These are phyloP conservation scores for Fusarium lateritium DNA, from an alignment of 2,329 filamentous ascomycete species.

Conservation along the genomic window DNA sequence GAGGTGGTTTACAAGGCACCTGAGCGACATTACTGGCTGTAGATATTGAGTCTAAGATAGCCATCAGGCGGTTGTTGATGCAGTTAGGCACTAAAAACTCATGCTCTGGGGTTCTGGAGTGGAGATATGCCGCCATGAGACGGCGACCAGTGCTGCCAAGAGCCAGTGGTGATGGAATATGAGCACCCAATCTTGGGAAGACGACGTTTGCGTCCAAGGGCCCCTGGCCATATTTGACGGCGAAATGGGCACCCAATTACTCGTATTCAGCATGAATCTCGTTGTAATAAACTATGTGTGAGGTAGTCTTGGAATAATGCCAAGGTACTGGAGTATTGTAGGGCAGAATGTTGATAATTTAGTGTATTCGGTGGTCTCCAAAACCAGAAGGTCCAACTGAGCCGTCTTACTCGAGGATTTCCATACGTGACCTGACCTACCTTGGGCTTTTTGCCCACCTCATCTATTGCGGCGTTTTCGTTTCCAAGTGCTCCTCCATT, in stretches of 20 bases:
- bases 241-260: conserved; percentile 11
- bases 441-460: conserved; percentile 7
- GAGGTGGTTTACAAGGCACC: conserved; percentile 28
- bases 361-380: conserved; percentile 6
- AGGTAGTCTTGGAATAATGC: background rate
- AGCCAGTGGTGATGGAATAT: conserved; percentile 23
- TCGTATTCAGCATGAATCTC: conserved; percentile 2
- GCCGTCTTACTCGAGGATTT: conserved; percentile 2
- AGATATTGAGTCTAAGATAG: conserved; percentile 33
- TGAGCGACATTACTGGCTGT: conserved; percentile 45
- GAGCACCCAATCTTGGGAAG: background rate
- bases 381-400: conserved; percentile 26
- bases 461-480: conserved; percentile 13
- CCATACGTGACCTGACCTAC: background rate
- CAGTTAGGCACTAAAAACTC: conserved; percentile 36
- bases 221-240: conserved; percentile 3
- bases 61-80: conserved; percentile 44
- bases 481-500: conserved; percentile 21
- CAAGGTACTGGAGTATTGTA: background rate
- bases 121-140: conserved; percentile 35
- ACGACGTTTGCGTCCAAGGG: background rate
- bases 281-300: conserved; percentile 1
- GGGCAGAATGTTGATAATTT: background rate
- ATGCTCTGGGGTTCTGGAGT: conserved; percentile 33
- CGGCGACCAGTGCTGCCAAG: conserved; percentile 10